Evolutionary conservation across 2,329 filamentous ascomycete genomes (phyloP), one percentile per base, ranked within the genome.

Genomic region (Geosmithia flava): DNA sequence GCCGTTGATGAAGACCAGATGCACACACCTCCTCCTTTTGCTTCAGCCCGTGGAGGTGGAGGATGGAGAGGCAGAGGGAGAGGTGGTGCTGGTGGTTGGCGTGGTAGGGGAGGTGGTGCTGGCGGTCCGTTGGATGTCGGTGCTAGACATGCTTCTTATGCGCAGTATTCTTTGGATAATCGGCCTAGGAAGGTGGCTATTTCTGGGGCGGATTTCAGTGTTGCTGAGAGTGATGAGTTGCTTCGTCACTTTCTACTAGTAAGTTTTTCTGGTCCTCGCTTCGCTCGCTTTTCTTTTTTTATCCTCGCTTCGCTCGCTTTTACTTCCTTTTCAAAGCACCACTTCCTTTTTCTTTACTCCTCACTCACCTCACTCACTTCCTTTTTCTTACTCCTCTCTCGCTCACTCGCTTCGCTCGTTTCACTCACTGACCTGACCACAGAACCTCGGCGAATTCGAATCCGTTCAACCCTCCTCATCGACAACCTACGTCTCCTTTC

Each of bases 241-340:
- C 67, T 91, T 42, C 72, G 84, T 52, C 81, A 87, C 56, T 83
- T 84, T 62, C 74, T 91, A 20, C 70, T 87, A 53, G 81, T 84
- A 68, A 64, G 77, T 66, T 11, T 20, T 16, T 16, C 20, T 44
- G 11, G 7, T n/a, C 5, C 27, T 11, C n/a, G n/a, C 7, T 16
- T 44, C 16, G 10, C 17, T 23, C 17, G 42, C 10, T 37, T 11
- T 3, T 3, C 23, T 27, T 20, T 7, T 16, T 20, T 44, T 20
- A 15, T 29, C 5, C 27, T 11, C n/a, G n/a, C 7, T 16, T 44
- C 16, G 10, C 17, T 23, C 17, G 42, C 10, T 13, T 11, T 7
- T 11, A 11, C 10, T n/a, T n/a, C n/a, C n/a, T n/a, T n/a, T n/a
- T n/a, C n/a, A n/a, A n/a, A n/a, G n/a, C n/a, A n/a, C n/a, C n/a